A percentile compares a stretch with the other conserved stretches of the same genome.
Conservation (phyloP, 192 early-diverging fungal species). For the Entomortierella chlamydospora region DNA sequence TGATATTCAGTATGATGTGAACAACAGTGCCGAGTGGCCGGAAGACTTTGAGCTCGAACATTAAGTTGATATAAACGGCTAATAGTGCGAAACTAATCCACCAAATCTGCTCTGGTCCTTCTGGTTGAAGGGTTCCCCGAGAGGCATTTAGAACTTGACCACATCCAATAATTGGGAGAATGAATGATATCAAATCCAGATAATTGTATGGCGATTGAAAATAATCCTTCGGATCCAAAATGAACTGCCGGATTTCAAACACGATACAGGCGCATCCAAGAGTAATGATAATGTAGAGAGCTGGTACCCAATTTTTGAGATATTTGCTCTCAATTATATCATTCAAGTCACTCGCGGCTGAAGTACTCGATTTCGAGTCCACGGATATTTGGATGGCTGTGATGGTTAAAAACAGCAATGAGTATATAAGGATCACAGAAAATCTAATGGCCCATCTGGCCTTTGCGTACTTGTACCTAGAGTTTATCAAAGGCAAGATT, state of each 20-base stretch:
- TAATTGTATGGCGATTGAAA: not conserved
- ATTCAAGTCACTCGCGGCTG: no score
- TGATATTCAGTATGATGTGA: conserved; percentile 41
- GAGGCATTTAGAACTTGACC: not conserved
- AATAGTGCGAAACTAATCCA: conserved; percentile 17
- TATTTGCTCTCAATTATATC: no score
- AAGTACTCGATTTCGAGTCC: no score
- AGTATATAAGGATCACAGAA: not conserved
- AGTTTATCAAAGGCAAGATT: not conserved
- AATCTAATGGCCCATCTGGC: not conserved
- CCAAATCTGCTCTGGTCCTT: conserved; percentile 24
- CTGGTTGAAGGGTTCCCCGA: not conserved
- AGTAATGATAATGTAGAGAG: not conserved
- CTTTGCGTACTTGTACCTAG: not conserved
- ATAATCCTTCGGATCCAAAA: not conserved
- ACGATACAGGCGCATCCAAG: not conserved
- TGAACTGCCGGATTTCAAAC: not conserved
- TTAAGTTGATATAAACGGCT: not conserved
- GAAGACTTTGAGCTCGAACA: conserved; percentile 41
- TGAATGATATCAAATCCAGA: not conserved
- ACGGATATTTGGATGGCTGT: not conserved
- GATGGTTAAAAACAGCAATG: not conserved
- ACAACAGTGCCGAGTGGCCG: conserved; percentile 36
- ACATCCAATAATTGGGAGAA: conserved; percentile 14
- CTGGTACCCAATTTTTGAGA: not conserved